Evolutionary conservation across 2,329 filamentous ascomycete genomes (phyloP).

Genomic region (Chaetomium strumarium): DNA sequence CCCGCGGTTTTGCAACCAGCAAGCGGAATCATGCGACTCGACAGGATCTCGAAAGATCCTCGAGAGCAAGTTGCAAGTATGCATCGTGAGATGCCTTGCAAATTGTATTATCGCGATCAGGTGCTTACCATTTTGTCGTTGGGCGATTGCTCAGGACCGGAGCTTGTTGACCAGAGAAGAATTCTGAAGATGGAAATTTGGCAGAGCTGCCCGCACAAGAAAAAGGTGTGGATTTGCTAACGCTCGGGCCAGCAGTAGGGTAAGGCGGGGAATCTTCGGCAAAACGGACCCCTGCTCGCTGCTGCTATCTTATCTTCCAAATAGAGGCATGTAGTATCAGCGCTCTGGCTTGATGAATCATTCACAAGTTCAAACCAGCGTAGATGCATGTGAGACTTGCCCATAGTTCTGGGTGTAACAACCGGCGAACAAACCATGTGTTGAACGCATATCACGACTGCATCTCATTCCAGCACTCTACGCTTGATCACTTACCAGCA

Average conservation of each 20-base stretch:
- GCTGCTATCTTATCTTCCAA: background rate
- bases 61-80: slow-evolving; percentile 25
- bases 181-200: slow-evolving; percentile 20
- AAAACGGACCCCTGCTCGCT: background rate
- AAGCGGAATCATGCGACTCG: slow-evolving; percentile 37
- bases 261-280: slow-evolving; percentile 22
- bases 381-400: too few species aligned
- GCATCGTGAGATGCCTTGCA: slow-evolving; percentile 26
- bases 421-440: background rate
- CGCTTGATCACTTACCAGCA: slow-evolving; percentile 31
- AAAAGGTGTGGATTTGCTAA: slow-evolving; percentile 24
- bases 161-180: slow-evolving; percentile 34
- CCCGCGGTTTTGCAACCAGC: slow-evolving; percentile 39
- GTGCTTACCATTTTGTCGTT: slow-evolving; percentile 59
- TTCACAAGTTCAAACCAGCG: too few species aligned
- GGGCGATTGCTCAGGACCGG: slow-evolving; percentile 43
- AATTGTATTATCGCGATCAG: slow-evolving; percentile 29
- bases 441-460: too few species aligned
- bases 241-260: slow-evolving; percentile 22
- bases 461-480: background rate
- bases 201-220: slow-evolving; percentile 17
- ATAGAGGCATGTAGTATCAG: background rate
- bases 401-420: background rate
- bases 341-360: background rate
- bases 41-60: slow-evolving; percentile 29